These are phyloP conservation scores for Plenodomus lindquistii DNA, from an alignment of 2,329 filamentous ascomycete genomes.

Conservation along the genomic window DNA sequence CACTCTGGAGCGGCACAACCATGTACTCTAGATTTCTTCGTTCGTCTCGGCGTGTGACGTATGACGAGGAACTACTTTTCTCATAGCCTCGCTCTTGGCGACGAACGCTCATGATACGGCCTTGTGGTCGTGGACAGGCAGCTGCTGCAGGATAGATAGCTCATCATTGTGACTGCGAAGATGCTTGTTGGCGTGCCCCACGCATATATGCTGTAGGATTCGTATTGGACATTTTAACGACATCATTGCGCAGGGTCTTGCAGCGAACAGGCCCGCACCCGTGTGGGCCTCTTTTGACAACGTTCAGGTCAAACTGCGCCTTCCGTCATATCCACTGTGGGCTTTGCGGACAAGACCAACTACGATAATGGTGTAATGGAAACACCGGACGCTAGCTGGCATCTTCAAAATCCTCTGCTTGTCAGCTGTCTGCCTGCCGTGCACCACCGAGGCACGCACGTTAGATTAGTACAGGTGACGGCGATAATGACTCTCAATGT, in stretches of 20 bases:
- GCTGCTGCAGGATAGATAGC: constrained; percentile 10
- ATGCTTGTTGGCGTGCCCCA: constrained; percentile 6
- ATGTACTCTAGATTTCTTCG: not conserved
- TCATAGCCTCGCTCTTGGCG: constrained; percentile 4
- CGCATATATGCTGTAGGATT: constrained; percentile 7
- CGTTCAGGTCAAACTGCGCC: constrained; percentile 12
- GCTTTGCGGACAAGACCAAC: not conserved
- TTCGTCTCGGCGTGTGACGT: not conserved
- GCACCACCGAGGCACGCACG: not conserved
- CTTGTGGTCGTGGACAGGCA: not conserved
- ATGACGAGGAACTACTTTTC: not conserved
- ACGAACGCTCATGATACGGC: constrained; percentile 4
- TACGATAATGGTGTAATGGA: constrained; percentile 1
- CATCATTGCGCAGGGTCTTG: constrained; percentile 22
- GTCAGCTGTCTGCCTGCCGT: constrained; percentile 4
- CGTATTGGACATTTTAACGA: constrained; percentile 14
- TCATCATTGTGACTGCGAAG: constrained; percentile 5
- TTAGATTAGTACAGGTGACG: not conserved
- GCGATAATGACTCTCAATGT: constrained; percentile 21
- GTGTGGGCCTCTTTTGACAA: constrained; percentile 15
- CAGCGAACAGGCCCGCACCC: constrained; percentile 9
- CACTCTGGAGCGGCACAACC: not conserved
- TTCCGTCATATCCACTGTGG: constrained; percentile 22
- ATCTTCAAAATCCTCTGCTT: not conserved
- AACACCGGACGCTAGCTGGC: constrained; percentile 16